Evolutionary conservation across 1,284 basidiomycete genomes (phyloP), one percentile per base, ranked within the genome.

Genomic region (Caloboletus firmus): DNA sequence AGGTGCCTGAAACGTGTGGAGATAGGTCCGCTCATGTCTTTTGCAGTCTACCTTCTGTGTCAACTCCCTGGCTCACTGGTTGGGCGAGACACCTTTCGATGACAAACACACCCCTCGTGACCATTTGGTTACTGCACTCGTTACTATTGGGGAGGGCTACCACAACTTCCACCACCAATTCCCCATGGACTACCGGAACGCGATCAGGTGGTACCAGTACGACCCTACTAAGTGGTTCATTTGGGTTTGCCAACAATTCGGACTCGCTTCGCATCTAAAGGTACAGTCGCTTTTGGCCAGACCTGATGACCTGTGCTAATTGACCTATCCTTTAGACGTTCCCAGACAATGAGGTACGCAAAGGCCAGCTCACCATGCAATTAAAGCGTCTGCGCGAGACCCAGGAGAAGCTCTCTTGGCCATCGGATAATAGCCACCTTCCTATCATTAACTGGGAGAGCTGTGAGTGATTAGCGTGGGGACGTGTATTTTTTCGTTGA

Each of bases 121-220:
- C 73, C 91, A 94, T 74, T 76, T 95, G 63, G 72, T 95, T 67
- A 95, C 93, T 35, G 93, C 93, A 11, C 77, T 95, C 41, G 85
- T 84, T 56, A 95, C 93, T 30, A 85, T 95, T 66, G 93, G 93
- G 56, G 93, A 96, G 74, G 93, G 94, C 13, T 96, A 96, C 78
- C 93, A 96, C 81, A 96, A 97, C 76, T 97, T 97, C 83, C 93
- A 95, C 75, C 92, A 91, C 66, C 90, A 94, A 73, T 93, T 94
- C 82, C 91, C 91, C 11, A 91, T 91, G 89, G 94, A 97, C 74
- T 96, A 91, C 78, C 83, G 94, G 40, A 95, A 95, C 66, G 93
- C 92, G 40, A 92, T 94, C 79, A 91, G 80, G 73, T 95, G 91
- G 91, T 93, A 91, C 69, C 92, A 94, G 71, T 94, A 93, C 65